Evolutionary conservation across 2,329 filamentous ascomycete genomes (phyloP).

Genomic region (Xylaria multiplex): DNA sequence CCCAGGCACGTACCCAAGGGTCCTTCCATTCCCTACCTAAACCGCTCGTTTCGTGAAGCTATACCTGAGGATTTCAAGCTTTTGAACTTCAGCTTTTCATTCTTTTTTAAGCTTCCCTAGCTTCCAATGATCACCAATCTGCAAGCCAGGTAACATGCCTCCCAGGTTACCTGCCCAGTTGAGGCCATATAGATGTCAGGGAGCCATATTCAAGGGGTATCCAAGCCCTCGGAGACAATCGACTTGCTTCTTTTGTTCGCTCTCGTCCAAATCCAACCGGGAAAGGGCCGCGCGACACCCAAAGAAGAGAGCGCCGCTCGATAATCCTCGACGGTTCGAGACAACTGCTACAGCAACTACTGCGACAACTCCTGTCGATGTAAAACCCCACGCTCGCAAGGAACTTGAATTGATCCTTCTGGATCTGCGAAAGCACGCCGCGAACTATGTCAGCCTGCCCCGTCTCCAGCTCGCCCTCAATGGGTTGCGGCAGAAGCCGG

Average conservation of each 20-base stretch:
- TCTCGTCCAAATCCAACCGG: slow-evolving; percentile 35
- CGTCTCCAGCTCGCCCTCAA: slow-evolving; percentile 76
- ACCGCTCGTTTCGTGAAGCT: slow-evolving; percentile 16
- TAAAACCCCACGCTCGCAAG: slow-evolving; percentile 49
- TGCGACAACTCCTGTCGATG: slow-evolving; percentile 20
- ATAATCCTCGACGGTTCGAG: slow-evolving; percentile 41
- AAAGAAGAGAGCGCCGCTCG: slow-evolving; percentile 39
- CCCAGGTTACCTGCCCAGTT: slow-evolving; percentile 46
- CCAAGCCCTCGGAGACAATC: slow-evolving; percentile 32
- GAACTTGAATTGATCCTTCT: slow-evolving; percentile 69
- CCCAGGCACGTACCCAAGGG: slow-evolving; percentile 7
- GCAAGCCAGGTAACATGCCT: slow-evolving; percentile 34
- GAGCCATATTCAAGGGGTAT: slow-evolving; percentile 30
- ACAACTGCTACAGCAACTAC: slow-evolving; percentile 41
- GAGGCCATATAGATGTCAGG: slow-evolving; percentile 42
- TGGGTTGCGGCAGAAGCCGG: slow-evolving; percentile 66
- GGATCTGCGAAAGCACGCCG: slow-evolving; percentile 69
- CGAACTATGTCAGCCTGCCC: slow-evolving; percentile 73
- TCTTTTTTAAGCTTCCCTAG: background rate
- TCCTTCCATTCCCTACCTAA: background rate
- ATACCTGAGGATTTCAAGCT: slow-evolving; percentile 26
- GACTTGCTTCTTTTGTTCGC: slow-evolving; percentile 49
- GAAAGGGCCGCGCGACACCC: slow-evolving; percentile 34
- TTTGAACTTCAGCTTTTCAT: slow-evolving; percentile 15
- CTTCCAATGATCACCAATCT: slow-evolving; percentile 18